Conservation (phyloP, 805 yeast species). For the Metschnikowia drakensbergensis region DNA sequence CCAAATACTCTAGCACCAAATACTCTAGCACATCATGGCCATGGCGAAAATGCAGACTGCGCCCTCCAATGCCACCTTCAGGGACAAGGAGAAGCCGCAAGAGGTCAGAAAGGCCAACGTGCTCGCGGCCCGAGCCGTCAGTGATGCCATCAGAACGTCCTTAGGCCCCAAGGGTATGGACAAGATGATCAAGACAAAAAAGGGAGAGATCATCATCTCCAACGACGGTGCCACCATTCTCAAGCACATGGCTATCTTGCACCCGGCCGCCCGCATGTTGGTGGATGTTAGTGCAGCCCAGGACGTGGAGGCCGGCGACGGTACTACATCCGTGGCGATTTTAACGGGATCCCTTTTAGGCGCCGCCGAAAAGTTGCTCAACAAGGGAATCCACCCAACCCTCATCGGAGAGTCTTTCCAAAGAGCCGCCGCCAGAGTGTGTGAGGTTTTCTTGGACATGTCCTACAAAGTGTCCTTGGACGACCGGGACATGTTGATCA, state of each 20-base stretch:
- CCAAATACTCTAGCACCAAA: not conserved
- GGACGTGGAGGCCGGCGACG: constrained; percentile 99
- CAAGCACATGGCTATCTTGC: constrained; percentile 96
- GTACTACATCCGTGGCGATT: constrained; percentile 96
- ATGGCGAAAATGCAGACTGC: constrained; percentile 17
- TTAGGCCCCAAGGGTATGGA: constrained; percentile 99
- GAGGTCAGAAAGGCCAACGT: constrained; percentile 89
- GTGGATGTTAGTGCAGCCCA: constrained; percentile 97
- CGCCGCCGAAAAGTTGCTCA: constrained; percentile 88
- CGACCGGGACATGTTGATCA: constrained; percentile 78
- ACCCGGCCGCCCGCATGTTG: constrained; percentile 96
- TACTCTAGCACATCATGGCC: constrained; percentile 14
- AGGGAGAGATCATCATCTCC: constrained; percentile 89
- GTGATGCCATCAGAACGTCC: constrained; percentile 92
- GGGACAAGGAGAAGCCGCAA: constrained; percentile 90
- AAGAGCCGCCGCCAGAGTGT: constrained; percentile 79
- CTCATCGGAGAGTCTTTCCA: constrained; percentile 91
- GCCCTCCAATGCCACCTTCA: constrained; percentile 83
- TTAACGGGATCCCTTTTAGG: constrained; percentile 90
- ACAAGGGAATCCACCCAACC: constrained; percentile 93
- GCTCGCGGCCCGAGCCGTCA: constrained; percentile 89
- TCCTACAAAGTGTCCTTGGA: constrained; percentile 70
- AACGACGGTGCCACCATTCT: constrained; percentile 98
- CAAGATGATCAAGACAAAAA: constrained; percentile 93
- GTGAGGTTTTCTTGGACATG: constrained; percentile 80